Percentiles rank a stretch among this genome's conserved stretches.
These are phyloP conservation scores for Trichoderma lentiforme DNA, from an alignment of 2,329 filamentous ascomycete genomes.

Conservation along the genomic window DNA sequence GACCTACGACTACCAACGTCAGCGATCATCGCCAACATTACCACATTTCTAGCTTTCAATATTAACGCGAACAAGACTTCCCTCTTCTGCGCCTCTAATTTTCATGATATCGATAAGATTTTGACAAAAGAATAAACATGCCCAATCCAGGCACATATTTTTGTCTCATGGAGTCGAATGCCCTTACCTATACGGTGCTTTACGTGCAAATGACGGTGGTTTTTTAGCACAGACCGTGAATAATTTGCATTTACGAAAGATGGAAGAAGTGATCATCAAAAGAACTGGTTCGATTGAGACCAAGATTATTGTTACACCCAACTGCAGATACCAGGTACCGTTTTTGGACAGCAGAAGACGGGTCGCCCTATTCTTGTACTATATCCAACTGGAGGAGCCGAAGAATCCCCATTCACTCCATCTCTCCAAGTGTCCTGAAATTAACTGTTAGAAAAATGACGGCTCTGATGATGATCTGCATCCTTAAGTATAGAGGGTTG, in stretches of 20 bases:
- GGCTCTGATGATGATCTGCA: background rate
- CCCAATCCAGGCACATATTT: no score
- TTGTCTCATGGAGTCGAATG: no score
- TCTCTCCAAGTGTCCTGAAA: background rate
- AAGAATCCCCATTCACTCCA: background rate
- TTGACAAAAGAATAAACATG: no score
- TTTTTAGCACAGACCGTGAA: background rate
- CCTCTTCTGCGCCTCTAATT: no score
- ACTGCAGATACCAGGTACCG: fast-evolving
- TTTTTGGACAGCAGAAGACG: background rate
- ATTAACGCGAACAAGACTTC: no score
- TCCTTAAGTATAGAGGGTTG: background rate
- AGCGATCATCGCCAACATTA: no score
- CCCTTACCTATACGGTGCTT: background rate
- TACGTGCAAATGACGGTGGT: background rate
- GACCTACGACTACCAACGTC: background rate
- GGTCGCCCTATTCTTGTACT: background rate
- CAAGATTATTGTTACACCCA: background rate
- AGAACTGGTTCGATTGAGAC: no score
- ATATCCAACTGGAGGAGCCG: no score
- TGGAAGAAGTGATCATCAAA: no score
- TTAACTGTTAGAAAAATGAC: background rate
- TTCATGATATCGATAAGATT: no score
- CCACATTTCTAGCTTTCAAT: no score
- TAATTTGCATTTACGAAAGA: background rate